phyloP scores from a whole-genome alignment of 2,329 filamentous ascomycete species.

The Colletotrichum lentis region DNA sequence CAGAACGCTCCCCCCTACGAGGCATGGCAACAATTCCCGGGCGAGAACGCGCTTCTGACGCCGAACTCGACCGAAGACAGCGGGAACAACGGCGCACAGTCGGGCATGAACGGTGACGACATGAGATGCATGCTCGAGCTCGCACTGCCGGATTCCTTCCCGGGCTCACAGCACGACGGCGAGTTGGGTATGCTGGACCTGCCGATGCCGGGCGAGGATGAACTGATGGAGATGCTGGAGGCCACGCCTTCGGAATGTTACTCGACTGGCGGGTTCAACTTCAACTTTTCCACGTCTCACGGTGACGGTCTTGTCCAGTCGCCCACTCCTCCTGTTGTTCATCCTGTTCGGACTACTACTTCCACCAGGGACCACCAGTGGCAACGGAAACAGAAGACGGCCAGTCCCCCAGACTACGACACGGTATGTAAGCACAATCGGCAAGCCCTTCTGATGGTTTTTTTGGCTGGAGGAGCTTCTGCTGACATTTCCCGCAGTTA shows the following conservation, averaged over 20 bases:
- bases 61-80: conserved; percentile 13
- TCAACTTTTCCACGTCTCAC: not conserved
- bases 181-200: conserved; percentile 9
- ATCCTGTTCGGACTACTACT: too few species aligned
- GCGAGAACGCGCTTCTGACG: conserved; percentile 11
- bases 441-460: too few species aligned
- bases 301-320: not conserved
- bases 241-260: conserved; percentile 25
- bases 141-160: not conserved
- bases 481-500: too few species aligned
- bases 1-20: conserved; percentile 12
- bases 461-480: too few species aligned
- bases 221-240: conserved; percentile 25
- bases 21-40: conserved; percentile 11
- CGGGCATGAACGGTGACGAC: not conserved
- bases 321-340: not conserved
- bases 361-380: too few species aligned
- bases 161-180: not conserved
- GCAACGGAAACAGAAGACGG: not conserved
- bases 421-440: not conserved
- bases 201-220: conserved; percentile 25
- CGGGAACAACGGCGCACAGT: not conserved
- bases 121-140: conserved; percentile 14
- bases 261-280: conserved; percentile 12
- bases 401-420: conserved; percentile 26